Evolutionary conservation across 306 rosid species (phyloP), one percentile per base, ranked within the genome.

Genomic region (Prunus armeniaca): DNA sequence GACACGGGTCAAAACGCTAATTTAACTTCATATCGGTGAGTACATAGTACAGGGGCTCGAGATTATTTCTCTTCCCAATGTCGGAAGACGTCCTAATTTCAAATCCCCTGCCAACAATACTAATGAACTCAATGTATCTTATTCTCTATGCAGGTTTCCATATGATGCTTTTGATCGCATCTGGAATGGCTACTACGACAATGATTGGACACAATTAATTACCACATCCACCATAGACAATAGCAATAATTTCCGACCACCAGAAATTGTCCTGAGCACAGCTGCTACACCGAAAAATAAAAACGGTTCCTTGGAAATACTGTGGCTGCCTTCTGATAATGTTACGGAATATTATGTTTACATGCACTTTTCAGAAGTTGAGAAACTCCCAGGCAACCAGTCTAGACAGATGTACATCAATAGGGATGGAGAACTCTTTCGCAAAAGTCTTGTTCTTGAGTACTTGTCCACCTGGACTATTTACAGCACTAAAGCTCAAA

Each of bases 131-230:
- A 34, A 34, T 34, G 41, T 34, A 0, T 34, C 41, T 34, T 34
- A 9, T 47, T 12, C 51, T 9, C 51, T 12, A 47, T 34, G 15
- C 43, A 85, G 89, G 83, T 88, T 67, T 49, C 74, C 60, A 32
- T 24, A 6, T 0, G 92, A 88, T 75, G 30, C 52, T 14, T 76
- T 79, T 50, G 92, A 88, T 49, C 86, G 89, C n/a, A 0, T 27
- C 5, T 88, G 91, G 87, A 0, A 1, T 8, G 65, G 58, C 8
- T 45, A 32, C 22, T n/a, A 22, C 32, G 11, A 3, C 66, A 13
- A 3, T 0, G 3, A 4, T 15, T 72, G 84, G 80, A 54, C 63
- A 70, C 51, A 10, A 20, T 0, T 79, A 1, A 66, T 43, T 15
- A 65, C 84, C 2, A 5, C 54, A 9, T 69, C 17, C 6, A 43